Percentiles rank a stretch among this genome's conserved stretches.
These are phyloP conservation scores for Trypanosoma brucei DNA, from an alignment of 208 protist genomes.

Conservation along the genomic window DNA sequence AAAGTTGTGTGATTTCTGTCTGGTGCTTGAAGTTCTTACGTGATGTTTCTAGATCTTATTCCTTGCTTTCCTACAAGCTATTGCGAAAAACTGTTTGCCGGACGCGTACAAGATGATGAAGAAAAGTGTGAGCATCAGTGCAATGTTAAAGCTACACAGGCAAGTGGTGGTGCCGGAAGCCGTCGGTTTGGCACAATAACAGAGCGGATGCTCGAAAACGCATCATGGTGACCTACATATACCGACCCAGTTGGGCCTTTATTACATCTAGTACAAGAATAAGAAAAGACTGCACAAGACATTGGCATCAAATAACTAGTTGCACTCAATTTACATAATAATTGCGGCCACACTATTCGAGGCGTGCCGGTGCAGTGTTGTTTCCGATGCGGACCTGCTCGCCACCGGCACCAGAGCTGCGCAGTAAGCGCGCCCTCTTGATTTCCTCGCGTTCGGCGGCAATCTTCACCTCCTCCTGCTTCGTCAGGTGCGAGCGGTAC, in stretches of 20 bases:
- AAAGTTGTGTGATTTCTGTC: too few relatives aligned
- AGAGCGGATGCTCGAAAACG: background rate
- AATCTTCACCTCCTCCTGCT: constrained; percentile 62
- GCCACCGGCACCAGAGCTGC: constrained; percentile 4
- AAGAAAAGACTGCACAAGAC: background rate
- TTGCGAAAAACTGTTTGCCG: too few relatives aligned
- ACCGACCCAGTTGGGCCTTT: background rate
- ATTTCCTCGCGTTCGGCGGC: constrained; percentile 6
- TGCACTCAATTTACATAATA: constrained; percentile 12
- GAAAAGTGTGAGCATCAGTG: too few relatives aligned
- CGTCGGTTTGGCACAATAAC: too few relatives aligned
- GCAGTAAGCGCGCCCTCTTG: constrained; percentile 5
- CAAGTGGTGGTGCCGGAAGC: too few relatives aligned
- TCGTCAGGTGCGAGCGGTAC: constrained; percentile 63
- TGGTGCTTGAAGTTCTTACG: too few relatives aligned
- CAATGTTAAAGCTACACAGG: too few relatives aligned
- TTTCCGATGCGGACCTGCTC: constrained; percentile 19
- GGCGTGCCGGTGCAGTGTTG: constrained; percentile 20
- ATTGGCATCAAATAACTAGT: background rate
- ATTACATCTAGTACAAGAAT: constrained; percentile 5
- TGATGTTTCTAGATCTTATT: too few relatives aligned
- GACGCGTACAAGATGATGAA: too few relatives aligned
- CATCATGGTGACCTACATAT: constrained; percentile 1
- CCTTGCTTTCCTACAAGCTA: too few relatives aligned
- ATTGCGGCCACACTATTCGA: constrained; percentile 14